phyloP scores from a whole-genome alignment of 176 grass and related monocot genomes.

The Paspalum vaginatum region DNA sequence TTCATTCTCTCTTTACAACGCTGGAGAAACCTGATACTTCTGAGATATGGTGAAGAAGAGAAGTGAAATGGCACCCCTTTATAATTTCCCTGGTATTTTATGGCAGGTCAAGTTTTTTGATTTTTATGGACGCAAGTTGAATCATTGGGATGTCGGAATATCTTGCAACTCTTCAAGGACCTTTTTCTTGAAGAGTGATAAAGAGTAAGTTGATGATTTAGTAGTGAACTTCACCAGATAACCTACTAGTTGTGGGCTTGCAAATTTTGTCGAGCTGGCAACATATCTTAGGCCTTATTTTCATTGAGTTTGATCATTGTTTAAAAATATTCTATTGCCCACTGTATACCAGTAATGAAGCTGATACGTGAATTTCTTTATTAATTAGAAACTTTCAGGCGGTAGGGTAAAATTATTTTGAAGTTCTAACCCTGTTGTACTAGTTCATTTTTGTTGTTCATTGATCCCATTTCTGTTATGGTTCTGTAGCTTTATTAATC shows the following conservation, averaged over 20 bases:
- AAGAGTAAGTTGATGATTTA: conserved; percentile 57
- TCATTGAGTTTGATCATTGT: background rate
- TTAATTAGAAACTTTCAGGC: background rate
- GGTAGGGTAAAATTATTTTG: background rate
- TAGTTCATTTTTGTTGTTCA: background rate
- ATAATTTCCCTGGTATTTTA: conserved; percentile 21
- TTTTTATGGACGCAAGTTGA: conserved; percentile 91
- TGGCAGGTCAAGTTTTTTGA: conserved; percentile 92
- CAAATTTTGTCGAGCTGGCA: background rate
- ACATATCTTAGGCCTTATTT: background rate
- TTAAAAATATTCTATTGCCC: background rate
- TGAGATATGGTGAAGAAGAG: conserved; percentile 19
- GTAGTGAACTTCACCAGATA: background rate
- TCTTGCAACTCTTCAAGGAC: conserved; percentile 76
- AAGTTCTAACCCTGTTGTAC: conserved; percentile 6
- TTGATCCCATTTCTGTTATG: conserved; percentile 25
- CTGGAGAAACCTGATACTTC: background rate
- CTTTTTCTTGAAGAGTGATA: conserved; percentile 80
- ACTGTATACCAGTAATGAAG: background rate
- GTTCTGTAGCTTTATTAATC: conserved; percentile 73
- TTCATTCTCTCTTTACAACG: conserved; percentile 16
- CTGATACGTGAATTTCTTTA: conserved; percentile 14
- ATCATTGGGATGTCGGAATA: conserved; percentile 80
- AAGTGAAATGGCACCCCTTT: conserved; percentile 9
- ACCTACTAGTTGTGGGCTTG: background rate